Percentiles rank a stretch among this genome's conserved stretches.
phyloP scores from a whole-genome alignment of 1,284 basidiomycete species.

The Rhizoctonia solani region DNA sequence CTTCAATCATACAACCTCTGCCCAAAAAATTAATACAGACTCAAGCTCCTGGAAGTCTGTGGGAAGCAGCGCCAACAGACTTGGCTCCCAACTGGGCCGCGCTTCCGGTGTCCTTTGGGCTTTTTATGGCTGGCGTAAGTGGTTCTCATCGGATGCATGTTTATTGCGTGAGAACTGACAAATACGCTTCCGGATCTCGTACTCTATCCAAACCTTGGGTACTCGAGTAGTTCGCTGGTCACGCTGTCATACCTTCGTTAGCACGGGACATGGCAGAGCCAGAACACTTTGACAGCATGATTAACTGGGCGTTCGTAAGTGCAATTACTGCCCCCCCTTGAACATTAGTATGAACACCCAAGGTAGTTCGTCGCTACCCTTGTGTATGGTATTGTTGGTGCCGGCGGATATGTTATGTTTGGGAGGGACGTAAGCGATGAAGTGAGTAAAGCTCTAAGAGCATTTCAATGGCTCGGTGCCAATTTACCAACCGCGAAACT shows the following conservation, averaged over 20 bases:
- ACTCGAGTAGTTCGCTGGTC: slow-evolving; percentile 75
- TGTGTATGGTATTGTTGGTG: slow-evolving; percentile 80
- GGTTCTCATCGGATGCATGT: neutral
- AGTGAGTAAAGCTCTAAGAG: slow-evolving; percentile 51
- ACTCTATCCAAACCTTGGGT: neutral
- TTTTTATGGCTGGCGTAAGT: slow-evolving; percentile 92
- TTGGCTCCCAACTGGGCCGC: slow-evolving; percentile 57
- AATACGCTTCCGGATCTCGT: neutral
- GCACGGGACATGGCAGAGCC: slow-evolving; percentile 91
- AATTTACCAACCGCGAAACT: slow-evolving; percentile 16
- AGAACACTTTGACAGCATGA: slow-evolving; percentile 78
- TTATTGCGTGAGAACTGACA: no score
- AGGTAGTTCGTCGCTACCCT: slow-evolving; percentile 73
- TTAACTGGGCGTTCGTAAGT: slow-evolving; percentile 79
- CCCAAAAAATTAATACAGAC: slow-evolving; percentile 36
- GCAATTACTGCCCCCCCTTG: neutral
- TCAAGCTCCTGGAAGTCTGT: slow-evolving; percentile 81
- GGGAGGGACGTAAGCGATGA: slow-evolving; percentile 82
- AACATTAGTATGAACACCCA: neutral
- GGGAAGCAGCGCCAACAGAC: slow-evolving; percentile 73
- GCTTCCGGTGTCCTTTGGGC: slow-evolving; percentile 73
- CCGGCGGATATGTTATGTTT: slow-evolving; percentile 91
- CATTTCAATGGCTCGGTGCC: neutral
- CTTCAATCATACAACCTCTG: neutral
- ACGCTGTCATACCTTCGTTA: slow-evolving; percentile 89